phyloP scores from a whole-genome alignment of 1,139 yeast species.

The Spathaspora sp. region DNA sequence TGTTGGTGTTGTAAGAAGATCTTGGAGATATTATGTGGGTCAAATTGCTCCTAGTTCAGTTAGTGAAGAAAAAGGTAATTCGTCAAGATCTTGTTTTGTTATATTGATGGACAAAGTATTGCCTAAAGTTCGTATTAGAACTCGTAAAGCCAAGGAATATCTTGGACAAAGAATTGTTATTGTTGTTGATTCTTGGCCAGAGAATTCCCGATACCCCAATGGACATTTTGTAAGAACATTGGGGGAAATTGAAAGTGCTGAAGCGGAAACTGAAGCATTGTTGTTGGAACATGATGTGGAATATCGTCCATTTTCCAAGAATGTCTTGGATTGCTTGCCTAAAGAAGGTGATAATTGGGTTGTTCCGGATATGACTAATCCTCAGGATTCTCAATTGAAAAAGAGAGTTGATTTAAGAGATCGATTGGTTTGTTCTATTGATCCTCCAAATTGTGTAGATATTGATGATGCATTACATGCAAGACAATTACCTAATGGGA shows the following conservation, averaged over 20 bases:
- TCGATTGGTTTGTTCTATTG: constrained; percentile 88
- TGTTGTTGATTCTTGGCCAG: constrained; percentile 91
- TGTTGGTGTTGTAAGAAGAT: constrained; percentile 84
- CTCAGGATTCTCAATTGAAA: constrained; percentile 58
- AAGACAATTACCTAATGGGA: constrained; percentile 78
- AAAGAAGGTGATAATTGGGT: constrained; percentile 90
- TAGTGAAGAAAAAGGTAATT: constrained; percentile 51
- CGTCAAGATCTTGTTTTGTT: constrained; percentile 80
- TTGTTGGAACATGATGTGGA: constrained; percentile 94
- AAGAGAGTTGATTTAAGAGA: constrained; percentile 85
- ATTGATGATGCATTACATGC: constrained; percentile 99
- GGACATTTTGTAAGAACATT: constrained; percentile 92
- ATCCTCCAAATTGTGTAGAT: constrained; percentile 98
- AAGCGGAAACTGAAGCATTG: constrained; percentile 96
- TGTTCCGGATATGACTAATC: constrained; percentile 66
- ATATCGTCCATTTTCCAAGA: constrained; percentile 90
- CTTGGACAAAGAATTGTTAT: constrained; percentile 87
- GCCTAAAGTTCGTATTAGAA: constrained; percentile 83
- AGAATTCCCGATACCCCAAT: constrained; percentile 79
- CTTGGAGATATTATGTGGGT: constrained; percentile 97
- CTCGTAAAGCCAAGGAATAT: constrained; percentile 81
- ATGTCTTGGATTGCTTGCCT: constrained; percentile 91
- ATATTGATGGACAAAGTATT: constrained; percentile 84
- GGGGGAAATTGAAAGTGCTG: constrained; percentile 88
- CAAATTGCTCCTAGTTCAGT: constrained; percentile 84